These are phyloP conservation scores for Aureobasidium sp. DNA, from an alignment of 2,329 filamentous ascomycete genomes.

Conservation along the genomic window DNA sequence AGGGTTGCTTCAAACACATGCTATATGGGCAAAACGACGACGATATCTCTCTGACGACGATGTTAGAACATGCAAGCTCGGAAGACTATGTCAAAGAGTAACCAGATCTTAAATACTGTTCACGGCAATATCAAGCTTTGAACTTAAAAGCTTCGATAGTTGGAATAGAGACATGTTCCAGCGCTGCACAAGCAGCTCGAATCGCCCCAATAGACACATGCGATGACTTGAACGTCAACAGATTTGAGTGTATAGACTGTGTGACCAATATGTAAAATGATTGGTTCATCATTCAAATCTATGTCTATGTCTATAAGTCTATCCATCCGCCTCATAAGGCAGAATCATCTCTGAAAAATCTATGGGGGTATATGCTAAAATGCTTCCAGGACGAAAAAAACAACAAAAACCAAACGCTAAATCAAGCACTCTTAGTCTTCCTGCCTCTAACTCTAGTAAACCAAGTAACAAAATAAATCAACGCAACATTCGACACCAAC, in stretches of 20 bases:
- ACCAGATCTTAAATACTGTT: no score
- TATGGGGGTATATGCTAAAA: neutral
- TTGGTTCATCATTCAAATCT: no score
- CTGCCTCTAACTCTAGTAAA: conserved; percentile 4
- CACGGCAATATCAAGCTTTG: no score
- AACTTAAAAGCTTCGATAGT: no score
- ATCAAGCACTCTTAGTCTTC: neutral
- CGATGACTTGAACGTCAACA: no score
- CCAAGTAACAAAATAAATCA: conserved; percentile 12
- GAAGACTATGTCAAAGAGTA: no score
- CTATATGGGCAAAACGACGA: neutral
- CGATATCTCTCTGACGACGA: neutral
- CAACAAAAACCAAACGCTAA: neutral
- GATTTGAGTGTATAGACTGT: no score
- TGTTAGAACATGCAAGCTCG: no score
- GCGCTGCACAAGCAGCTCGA: no score
- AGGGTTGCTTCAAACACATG: neutral
- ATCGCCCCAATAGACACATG: no score
- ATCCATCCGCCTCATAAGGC: neutral
- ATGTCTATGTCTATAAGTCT: neutral
- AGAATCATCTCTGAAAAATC: neutral
- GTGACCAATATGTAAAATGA: no score
- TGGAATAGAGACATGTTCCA: no score
- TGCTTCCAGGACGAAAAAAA: neutral
- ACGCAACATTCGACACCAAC: conserved; percentile 3